Conservation (phyloP, 768 basidiomycete genomes). For the Kwoniella sp. region DNA sequence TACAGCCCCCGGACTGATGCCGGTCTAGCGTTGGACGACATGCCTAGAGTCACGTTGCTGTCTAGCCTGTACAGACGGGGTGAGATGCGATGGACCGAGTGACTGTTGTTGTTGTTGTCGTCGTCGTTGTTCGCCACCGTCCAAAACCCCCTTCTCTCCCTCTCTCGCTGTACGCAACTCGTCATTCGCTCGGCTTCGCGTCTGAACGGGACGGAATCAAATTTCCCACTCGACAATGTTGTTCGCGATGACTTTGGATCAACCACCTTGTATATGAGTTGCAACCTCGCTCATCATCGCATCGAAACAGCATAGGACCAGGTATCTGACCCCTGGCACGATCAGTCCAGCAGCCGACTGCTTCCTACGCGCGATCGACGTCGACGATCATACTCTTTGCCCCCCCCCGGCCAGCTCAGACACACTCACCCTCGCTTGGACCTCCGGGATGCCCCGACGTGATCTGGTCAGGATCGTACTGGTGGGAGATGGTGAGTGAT, state of each 20-base stretch:
- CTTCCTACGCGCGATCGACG: too few relatives aligned
- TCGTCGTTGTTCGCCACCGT: neutral
- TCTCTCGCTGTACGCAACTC: too few relatives aligned
- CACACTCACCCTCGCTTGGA: neutral
- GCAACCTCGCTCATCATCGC: too few relatives aligned
- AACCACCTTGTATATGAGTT: too few relatives aligned
- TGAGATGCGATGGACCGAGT: neutral
- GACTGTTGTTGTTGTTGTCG: neutral
- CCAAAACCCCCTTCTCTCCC: too few relatives aligned
- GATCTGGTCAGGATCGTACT: slow-evolving; percentile 44
- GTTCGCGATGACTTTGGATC: too few relatives aligned
- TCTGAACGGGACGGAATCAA: slow-evolving; percentile 8
- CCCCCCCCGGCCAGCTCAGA: neutral
- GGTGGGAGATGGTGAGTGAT: slow-evolving; percentile 44
- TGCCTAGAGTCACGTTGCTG: neutral
- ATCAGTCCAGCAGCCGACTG: too few relatives aligned
- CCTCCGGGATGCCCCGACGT: slow-evolving; percentile 37
- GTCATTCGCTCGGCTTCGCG: too few relatives aligned
- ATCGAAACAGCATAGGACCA: too few relatives aligned
- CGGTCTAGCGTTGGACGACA: slow-evolving; percentile 19
- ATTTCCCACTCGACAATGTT: too few relatives aligned
- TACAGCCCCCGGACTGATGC: slow-evolving; percentile 40
- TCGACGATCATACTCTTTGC: too few relatives aligned
- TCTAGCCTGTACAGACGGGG: neutral
- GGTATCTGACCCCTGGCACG: too few relatives aligned